phyloP scores from a whole-genome alignment of 768 basidiomycete species.

The Cystobasidiopsis lactophilus region DNA sequence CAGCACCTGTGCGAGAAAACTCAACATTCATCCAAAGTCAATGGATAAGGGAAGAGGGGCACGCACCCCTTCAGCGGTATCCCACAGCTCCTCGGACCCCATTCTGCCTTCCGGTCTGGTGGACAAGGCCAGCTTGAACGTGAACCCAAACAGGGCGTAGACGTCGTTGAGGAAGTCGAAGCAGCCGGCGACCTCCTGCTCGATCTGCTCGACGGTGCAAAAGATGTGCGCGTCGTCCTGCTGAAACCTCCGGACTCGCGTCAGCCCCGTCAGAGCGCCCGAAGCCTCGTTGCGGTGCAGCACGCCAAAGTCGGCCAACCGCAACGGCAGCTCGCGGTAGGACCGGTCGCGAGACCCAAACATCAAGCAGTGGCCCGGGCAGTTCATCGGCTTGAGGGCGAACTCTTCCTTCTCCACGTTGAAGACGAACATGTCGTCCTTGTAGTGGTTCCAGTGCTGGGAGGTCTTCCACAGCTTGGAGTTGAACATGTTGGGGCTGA shows the following conservation, averaged over 20 bases:
- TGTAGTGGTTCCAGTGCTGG: slow-evolving; percentile 94
- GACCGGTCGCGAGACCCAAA: slow-evolving; percentile 84
- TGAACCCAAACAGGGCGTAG: slow-evolving; percentile 84
- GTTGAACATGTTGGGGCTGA: slow-evolving; percentile 95
- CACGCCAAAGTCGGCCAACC: slow-evolving; percentile 97
- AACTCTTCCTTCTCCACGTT: slow-evolving; percentile 69
- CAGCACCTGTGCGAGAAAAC: slow-evolving; percentile 41
- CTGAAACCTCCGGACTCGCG: slow-evolving; percentile 78
- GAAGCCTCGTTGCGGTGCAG: slow-evolving; percentile 91
- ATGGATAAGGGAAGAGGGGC: slow-evolving; percentile 18
- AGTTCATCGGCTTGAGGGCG: slow-evolving; percentile 79
- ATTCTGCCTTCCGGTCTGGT: slow-evolving; percentile 89
- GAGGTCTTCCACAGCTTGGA: slow-evolving; percentile 93
- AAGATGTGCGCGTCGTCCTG: slow-evolving; percentile 99
- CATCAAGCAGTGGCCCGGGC: slow-evolving; percentile 81
- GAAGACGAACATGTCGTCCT: slow-evolving; percentile 75
- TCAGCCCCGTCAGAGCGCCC: slow-evolving; percentile 77
- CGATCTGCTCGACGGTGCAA: slow-evolving; percentile 83
- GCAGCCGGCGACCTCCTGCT: slow-evolving; percentile 57
- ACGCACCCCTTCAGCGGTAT: slow-evolving; percentile 54
- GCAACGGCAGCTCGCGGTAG: slow-evolving; percentile 85
- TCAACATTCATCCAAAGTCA: neutral
- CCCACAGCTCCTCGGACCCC: slow-evolving; percentile 73
- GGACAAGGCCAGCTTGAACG: slow-evolving; percentile 79
- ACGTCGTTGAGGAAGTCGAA: slow-evolving; percentile 91